Evolutionary conservation across 2,329 filamentous ascomycete genomes (phyloP).

Genomic region (Endoconidiophora laricicola): DNA sequence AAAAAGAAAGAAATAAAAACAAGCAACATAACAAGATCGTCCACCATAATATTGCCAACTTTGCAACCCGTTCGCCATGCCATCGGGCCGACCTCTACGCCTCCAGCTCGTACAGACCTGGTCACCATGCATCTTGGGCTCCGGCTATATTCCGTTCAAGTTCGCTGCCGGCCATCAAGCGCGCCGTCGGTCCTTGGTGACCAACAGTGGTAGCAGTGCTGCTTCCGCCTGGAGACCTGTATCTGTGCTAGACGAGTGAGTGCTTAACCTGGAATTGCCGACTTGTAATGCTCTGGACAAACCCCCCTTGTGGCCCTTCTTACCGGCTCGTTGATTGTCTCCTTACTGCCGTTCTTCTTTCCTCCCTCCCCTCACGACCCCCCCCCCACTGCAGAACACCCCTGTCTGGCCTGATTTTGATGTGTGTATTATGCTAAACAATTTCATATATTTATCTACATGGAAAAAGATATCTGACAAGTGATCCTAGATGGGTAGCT

Average conservation of each 20-base stretch:
- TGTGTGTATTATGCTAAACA: not conserved
- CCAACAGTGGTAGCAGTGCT: conserved; percentile 1
- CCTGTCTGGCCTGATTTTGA: too few species aligned
- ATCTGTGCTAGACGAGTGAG: conserved; percentile 48
- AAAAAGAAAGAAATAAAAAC: not conserved
- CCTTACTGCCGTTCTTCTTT: not conserved
- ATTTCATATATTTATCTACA: not conserved
- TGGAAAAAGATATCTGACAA: conserved; percentile 14
- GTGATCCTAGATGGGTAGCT: conserved; percentile 60
- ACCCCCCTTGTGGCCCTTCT: too few species aligned
- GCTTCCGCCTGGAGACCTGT: conserved; percentile 42
- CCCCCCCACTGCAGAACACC: not conserved
- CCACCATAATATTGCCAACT: too few species aligned
- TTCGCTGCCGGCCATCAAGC: not conserved
- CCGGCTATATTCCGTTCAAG: not conserved
- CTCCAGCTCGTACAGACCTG: too few species aligned
- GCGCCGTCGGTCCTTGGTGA: too few species aligned
- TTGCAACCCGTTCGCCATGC: too few species aligned
- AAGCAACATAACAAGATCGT: too few species aligned
- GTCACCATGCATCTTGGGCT: too few species aligned
- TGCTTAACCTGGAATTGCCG: conserved; percentile 6
- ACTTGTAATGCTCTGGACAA: too few species aligned
- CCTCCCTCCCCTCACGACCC: conserved; percentile 3
- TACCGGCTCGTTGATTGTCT: not conserved
- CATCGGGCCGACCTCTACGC: conserved; percentile 11